Evolutionary conservation across 2,329 filamentous ascomycete species (phyloP), one percentile per base, ranked within the genome.

Genomic region (Sarocladium kiliense): DNA sequence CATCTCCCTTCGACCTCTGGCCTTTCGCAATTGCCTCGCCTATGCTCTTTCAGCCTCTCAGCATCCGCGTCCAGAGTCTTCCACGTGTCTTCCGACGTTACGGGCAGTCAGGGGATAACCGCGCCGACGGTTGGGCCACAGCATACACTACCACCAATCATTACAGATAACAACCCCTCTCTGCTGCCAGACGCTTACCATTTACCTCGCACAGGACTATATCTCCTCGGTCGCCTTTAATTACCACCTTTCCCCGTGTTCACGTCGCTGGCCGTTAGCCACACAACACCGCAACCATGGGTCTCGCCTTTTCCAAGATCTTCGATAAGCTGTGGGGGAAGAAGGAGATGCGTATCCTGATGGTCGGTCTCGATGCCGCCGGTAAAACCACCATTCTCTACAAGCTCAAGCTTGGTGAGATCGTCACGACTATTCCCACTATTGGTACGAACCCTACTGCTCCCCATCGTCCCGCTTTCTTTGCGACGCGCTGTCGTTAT

Each of bases 341-440:
- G 88, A 97, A 97, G 87, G 94, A 99, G 86, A 99, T 99, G 94
- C 87, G 94, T 83, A 97, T 99, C 81, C 78, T 99, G 77, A 99
- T 99, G 94, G 92, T 99, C 68, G 94, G 94, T 85, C 87, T 99
- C 70, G 94, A 99, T 77, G 94, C 94, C 69, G 94, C 94, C 75
- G 94, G 94, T 88, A 99, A 99, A 86, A 99, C 94, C 71, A 99
- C 94, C 68, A 99, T 99, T 72, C 87, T 99, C 66, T 99, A 99
- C 83, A 99, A 99, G 85, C 87, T 99, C 76, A 99, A 99, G 86
- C 89, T 99, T 71, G 93, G 94, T 79, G 89, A 97, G 82, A 94
- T 96, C 73, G 94, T 97, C 74, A 97, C 94, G 71, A 99, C 94
- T 65, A 99, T 99, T 71, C 94, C 94, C 65, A 99, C 94, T 71